These are phyloP conservation scores for Colletotrichum falcatum DNA, from an alignment of 2,329 filamentous ascomycete genomes.

Conservation along the genomic window DNA sequence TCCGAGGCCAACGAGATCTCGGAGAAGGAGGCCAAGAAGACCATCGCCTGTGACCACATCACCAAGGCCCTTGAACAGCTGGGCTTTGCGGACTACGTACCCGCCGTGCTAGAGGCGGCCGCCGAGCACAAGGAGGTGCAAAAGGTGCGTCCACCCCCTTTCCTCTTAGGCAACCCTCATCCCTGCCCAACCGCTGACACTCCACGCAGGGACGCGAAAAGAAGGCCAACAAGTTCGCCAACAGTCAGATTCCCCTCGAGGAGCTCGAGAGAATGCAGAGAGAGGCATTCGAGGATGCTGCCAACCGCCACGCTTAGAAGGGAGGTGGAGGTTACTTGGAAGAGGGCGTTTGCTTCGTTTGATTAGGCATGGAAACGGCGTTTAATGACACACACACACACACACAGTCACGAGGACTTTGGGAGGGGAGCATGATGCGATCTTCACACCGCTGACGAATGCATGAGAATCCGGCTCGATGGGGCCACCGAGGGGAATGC, in stretches of 20 bases:
- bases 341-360: conserved; percentile 40
- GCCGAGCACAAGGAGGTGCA: conserved; percentile 92
- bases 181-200: conserved; percentile 24
- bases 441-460: conserved; percentile 29
- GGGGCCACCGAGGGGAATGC: neutral
- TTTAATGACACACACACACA: conserved; percentile 7
- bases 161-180: neutral
- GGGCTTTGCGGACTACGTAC: conserved; percentile 92
- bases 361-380: conserved; percentile 28
- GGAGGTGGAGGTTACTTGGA: neutral
- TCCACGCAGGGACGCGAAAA: conserved; percentile 84
- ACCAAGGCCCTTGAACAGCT: conserved; percentile 93
- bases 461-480: conserved; percentile 30
- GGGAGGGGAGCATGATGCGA: conserved; percentile 11
- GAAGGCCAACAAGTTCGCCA: conserved; percentile 96
- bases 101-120: conserved; percentile 86
- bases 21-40: conserved; percentile 99
- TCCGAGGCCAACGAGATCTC: conserved; percentile 99
- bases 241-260: conserved; percentile 91
- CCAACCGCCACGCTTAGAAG: conserved; percentile 40
- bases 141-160: conserved; percentile 71
- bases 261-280: conserved; percentile 90
- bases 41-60: conserved; percentile 97
- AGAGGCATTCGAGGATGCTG: conserved; percentile 78
- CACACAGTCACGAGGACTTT: neutral